Base-by-base conservation (phyloP, 2,329 filamentous ascomycete species). In the Teratosphaeria zuluensis region DNA sequence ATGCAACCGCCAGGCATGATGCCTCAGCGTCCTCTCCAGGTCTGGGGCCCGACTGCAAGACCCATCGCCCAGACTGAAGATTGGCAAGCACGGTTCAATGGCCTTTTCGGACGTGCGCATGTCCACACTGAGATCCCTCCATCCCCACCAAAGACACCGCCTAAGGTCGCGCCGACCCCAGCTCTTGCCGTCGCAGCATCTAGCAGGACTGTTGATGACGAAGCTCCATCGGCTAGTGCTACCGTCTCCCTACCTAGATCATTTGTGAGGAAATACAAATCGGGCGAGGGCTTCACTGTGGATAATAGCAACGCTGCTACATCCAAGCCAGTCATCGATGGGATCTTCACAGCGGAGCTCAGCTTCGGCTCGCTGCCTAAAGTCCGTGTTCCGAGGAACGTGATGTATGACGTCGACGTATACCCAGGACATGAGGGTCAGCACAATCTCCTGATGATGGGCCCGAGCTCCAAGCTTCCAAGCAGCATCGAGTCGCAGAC, bases 1-100 rank as follows among this genome's bases (percentile, higher is more conserved):
- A 8, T 48, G 42, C 62, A 72, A 54, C 69, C 70, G 46, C 72
- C 76, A 24, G 75, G 78, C 21, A 68, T 68, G 59, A 75, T 77
- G 72, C 73, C 72, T 32, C 64, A 60, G 62, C 73, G 70, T 59
- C 72, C 67, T 67, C 69, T 75, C 63, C 65, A 65, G 69, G 74
- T 53, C 69, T 75, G 56, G 65, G 71, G 30, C 68, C 75, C 38
- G 72, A 72, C 71, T 24, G 67, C 73, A 7, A 71, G 75, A 55
- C 75, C 78, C 53, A 69, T 78, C 59, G 72, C 78, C 55, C 78
- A 74, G 60, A 75, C 75, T 65, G 75, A 62, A 68, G 80, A 80
- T 57, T 92, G 91, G 91, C 90, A 95, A 72, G 86, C 88, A 66
- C 85, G 85, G 67, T 91, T 96, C 72, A 91, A 95, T 72, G 86